Evolutionary conservation across 129 eudicot genomes (phyloP), one percentile per base, ranked within the genome.

Genomic region (Flaveria sonorensis): DNA sequence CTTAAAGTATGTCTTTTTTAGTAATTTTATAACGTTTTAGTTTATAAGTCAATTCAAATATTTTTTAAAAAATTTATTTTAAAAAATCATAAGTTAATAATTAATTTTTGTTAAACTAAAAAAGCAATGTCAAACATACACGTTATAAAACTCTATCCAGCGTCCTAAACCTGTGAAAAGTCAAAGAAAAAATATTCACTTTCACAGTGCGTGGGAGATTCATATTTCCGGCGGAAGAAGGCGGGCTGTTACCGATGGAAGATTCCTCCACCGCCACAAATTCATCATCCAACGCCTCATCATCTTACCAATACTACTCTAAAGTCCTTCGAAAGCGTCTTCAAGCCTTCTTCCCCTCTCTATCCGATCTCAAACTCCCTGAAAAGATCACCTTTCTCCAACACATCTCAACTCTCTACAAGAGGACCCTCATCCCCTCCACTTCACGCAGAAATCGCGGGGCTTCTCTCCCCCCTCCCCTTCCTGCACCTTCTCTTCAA

Each of bases 391-490:
- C 77, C 19, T 83, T 85, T 3, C 32, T 92, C 18, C 81, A 68
- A 16, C 86, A 72, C 46, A 39, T 92, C 71, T 74, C 89, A 3
- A 78, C 26, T 72, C 45, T 85, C 51, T 82, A 77, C 65, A 87
- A 76, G 23, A 70, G 74, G 48, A 53, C 62, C 3, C 32, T 80
- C 51, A 21, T 77, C 43, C 78, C 88, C 72, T 40, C 82, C 56
- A 39, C 83, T 21, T 77, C 85, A 68, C 84, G 88, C 19, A 85
- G 85, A 19, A 84, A 82, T 1, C 83, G 88, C 36, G 79, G 60
- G 53, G 86, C 82, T 15, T 83, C 68, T 75, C 88, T 92, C 43
- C 94, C 98, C 68, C 96, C 90, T 43, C 98, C 98, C 2, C 59
- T 90, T 42, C 96, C 89, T 65, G 70, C 88, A 30, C 30, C 81